A percentile compares a stretch with the other conserved stretches of the same genome.
Conservation (phyloP, 441 rosid genomes). For the Populus hybrid region DNA sequence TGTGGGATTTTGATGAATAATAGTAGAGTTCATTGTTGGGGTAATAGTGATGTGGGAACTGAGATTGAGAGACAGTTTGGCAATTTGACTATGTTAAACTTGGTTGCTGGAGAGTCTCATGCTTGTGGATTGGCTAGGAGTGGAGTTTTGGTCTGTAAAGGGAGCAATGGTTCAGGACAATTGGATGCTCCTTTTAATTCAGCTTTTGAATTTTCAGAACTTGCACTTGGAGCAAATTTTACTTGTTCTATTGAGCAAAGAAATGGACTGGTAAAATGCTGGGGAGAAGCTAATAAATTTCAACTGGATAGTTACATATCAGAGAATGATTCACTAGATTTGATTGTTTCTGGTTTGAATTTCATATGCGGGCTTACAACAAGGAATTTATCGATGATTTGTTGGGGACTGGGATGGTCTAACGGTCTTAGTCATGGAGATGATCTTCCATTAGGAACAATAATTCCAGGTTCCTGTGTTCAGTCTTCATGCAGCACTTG, state of each 20-base stretch:
- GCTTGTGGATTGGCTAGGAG: conserved; percentile 56
- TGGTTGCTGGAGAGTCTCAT: conserved; percentile 63
- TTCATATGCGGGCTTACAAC: conserved; percentile 51
- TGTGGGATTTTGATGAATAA: conserved; percentile 54
- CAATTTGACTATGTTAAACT: conserved; percentile 44
- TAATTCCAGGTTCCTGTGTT: conserved; percentile 62
- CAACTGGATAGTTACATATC: conserved; percentile 13
- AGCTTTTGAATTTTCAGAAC: conserved; percentile 33
- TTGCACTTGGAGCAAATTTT: conserved; percentile 49
- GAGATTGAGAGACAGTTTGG: conserved; percentile 40
- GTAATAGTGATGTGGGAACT: conserved; percentile 30
- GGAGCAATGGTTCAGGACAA: conserved; percentile 48
- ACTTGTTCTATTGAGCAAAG: conserved; percentile 51
- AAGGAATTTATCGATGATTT: conserved; percentile 39
- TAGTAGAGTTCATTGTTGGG: conserved; percentile 59
- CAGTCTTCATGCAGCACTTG: conserved; percentile 38
- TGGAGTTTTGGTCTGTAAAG: conserved; percentile 56
- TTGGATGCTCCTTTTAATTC: conserved; percentile 41
- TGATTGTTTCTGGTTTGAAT: conserved; percentile 43
- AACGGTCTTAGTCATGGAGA: conserved; percentile 8
- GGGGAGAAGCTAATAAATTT: conserved; percentile 47
- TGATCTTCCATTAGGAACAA: conserved; percentile 30
- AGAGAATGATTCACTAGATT: conserved; percentile 37
- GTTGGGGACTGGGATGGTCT: conserved; percentile 59
- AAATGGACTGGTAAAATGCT: conserved; percentile 53